Conservation (phyloP, 306 rosid species). For the Vigna angularis region DNA sequence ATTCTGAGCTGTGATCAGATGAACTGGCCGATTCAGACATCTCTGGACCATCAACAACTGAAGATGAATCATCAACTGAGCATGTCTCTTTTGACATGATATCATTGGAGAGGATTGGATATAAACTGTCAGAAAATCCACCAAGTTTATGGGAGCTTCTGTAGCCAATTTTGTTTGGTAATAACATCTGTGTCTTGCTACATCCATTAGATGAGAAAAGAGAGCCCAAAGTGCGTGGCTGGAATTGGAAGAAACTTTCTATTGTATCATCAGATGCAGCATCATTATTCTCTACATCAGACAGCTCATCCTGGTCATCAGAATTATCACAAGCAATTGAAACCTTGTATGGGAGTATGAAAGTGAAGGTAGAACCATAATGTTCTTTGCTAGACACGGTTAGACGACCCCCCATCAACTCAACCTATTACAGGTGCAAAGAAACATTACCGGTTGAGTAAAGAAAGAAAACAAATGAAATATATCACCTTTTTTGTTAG, state of each 20-base stretch:
- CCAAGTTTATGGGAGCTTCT: slow-evolving; percentile 51
- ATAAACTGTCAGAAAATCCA: slow-evolving; percentile 52
- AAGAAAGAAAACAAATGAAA: background rate
- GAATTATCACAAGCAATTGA: slow-evolving; percentile 60
- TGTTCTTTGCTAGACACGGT: slow-evolving; percentile 83
- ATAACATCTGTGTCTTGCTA: slow-evolving; percentile 52
- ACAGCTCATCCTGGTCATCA: slow-evolving; percentile 71
- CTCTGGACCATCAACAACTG: slow-evolving; percentile 47
- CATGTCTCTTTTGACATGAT: slow-evolving; percentile 46
- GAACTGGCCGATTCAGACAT: slow-evolving; percentile 55
- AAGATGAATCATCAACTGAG: slow-evolving; percentile 50
- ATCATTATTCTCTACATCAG: slow-evolving; percentile 60
- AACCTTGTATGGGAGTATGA: slow-evolving; percentile 77
- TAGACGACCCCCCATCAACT: slow-evolving; percentile 83
- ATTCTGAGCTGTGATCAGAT: slow-evolving; percentile 42
- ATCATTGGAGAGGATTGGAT: slow-evolving; percentile 48
- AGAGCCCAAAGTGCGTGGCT: slow-evolving; percentile 75
- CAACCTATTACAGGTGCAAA: slow-evolving; percentile 61
- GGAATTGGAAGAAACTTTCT: slow-evolving; percentile 80
- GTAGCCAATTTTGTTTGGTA: slow-evolving; percentile 55
- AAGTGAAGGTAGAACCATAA: slow-evolving; percentile 79
- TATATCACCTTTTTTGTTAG: too few relatives aligned
- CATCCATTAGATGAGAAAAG: slow-evolving; percentile 72
- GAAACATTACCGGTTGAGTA: background rate
- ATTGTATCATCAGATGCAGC: slow-evolving; percentile 57